phyloP scores from a whole-genome alignment of 805 yeast species.

The Peterozyma xylosa region DNA sequence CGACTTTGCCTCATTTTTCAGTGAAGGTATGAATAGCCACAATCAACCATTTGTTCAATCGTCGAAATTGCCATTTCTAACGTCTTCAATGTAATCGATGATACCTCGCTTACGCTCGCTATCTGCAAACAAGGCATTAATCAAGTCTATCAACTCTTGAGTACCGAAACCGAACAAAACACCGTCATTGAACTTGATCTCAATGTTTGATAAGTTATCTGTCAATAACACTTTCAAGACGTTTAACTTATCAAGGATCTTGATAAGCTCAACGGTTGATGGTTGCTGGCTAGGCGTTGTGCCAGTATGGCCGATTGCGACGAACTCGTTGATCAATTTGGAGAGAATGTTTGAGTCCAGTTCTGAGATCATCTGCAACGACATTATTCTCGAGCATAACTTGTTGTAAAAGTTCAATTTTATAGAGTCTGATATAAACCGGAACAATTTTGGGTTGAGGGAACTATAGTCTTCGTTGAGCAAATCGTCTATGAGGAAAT shows the following conservation, averaged over 20 bases:
- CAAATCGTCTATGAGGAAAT: neutral
- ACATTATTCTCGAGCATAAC: conserved; percentile 2
- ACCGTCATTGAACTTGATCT: conserved; percentile 44
- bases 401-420: conserved; percentile 1
- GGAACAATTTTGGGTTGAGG: conserved; percentile 1
- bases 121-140: conserved; percentile 36
- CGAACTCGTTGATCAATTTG: neutral
- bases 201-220: conserved; percentile 34
- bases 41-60: too few relatives aligned
- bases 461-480: neutral
- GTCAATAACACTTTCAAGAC: conserved; percentile 11
- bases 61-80: conserved; percentile 21
- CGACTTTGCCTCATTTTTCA: too few relatives aligned
- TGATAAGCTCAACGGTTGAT: conserved; percentile 1
- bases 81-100: conserved; percentile 37
- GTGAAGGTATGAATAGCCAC: too few relatives aligned
- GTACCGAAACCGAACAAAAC: conserved; percentile 41
- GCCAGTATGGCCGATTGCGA: neutral
- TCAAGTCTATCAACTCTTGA: conserved; percentile 32
- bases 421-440: neutral
- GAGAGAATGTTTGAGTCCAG: neutral
- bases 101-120: conserved; percentile 36
- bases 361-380: conserved; percentile 4
- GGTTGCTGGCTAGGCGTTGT: neutral
- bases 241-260: neutral